Conservation (phyloP, 768 basidiomycete genomes). For the Suillus brevipes region DNA sequence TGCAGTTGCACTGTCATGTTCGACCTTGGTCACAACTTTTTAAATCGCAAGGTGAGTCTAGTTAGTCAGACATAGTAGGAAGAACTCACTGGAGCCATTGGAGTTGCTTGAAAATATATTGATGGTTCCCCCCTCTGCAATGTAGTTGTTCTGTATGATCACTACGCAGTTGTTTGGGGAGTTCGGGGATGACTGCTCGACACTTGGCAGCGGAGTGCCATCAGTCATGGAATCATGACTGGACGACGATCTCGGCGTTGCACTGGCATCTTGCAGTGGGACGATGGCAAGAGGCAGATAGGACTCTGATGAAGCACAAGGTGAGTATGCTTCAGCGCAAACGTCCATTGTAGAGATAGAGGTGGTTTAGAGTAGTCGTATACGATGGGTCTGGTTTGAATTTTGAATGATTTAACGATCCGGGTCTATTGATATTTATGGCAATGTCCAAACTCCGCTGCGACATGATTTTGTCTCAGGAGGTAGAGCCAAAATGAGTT, state of each 20-base stretch:
- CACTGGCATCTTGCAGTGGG: not conserved
- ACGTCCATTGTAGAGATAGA: not conserved
- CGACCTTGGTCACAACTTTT: not conserved
- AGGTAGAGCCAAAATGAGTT: too few relatives aligned
- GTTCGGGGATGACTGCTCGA: not conserved
- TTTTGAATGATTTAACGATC: too few relatives aligned
- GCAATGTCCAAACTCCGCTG: too few relatives aligned
- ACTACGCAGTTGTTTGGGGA: not conserved
- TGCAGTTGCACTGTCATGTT: not conserved
- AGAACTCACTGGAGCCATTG: not conserved
- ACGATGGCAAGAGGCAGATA: not conserved
- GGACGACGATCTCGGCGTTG: not conserved
- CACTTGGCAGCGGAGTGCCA: not conserved
- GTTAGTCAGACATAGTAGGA: not conserved
- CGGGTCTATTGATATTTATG: too few relatives aligned
- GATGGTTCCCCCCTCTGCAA: not conserved
- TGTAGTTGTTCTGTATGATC: not conserved
- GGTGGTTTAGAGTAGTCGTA: too few relatives aligned
- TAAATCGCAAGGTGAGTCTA: not conserved
- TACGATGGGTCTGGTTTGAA: too few relatives aligned
- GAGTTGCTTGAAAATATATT: not conserved
- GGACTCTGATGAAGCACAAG: not conserved
- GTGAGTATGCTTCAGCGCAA: not conserved
- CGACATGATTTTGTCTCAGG: too few relatives aligned
- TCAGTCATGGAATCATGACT: not conserved